phyloP scores from a whole-genome alignment of 1,139 yeast genomes.

The Zygotorulaspora mrakii region DNA sequence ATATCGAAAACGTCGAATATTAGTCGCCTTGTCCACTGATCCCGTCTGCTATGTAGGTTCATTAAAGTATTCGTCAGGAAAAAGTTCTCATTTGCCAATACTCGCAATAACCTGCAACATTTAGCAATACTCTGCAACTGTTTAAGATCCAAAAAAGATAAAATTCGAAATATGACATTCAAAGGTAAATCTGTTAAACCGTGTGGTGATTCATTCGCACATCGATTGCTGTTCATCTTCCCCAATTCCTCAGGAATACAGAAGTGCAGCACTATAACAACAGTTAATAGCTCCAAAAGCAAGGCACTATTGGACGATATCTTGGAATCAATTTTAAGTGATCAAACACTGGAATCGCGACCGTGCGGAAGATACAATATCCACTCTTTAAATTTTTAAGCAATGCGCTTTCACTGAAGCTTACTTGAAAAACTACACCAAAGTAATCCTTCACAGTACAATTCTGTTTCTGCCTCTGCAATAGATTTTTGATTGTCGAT shows the following conservation, averaged over 20 bases:
- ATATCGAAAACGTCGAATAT: slow-evolving; percentile 24
- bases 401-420: neutral
- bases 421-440: neutral
- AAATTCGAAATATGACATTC: slow-evolving; percentile 26
- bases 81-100: slow-evolving; percentile 26
- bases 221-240: slow-evolving; percentile 6
- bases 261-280: slow-evolving; percentile 11
- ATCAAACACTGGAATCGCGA: slow-evolving; percentile 1
- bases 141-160: slow-evolving; percentile 24
- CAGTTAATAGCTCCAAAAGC: slow-evolving; percentile 8
- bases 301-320: slow-evolving; percentile 9
- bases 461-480: too few relatives aligned
- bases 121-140: slow-evolving; percentile 27
- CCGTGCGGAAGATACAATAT: neutral
- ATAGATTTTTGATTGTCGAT: too few relatives aligned
- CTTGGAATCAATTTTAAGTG: slow-evolving; percentile 4
- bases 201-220: slow-evolving; percentile 3
- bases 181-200: slow-evolving; percentile 26
- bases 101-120: slow-evolving; percentile 27
- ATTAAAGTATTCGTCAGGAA: slow-evolving; percentile 19
- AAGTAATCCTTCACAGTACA: too few relatives aligned
- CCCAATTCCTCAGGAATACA: slow-evolving; percentile 8
- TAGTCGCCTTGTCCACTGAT: slow-evolving; percentile 24
- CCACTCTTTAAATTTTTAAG: neutral
- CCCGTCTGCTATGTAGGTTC: slow-evolving; percentile 16